Base-by-base conservation (phyloP, 73 alveolate species). In the Uronychia setigera region DNA sequence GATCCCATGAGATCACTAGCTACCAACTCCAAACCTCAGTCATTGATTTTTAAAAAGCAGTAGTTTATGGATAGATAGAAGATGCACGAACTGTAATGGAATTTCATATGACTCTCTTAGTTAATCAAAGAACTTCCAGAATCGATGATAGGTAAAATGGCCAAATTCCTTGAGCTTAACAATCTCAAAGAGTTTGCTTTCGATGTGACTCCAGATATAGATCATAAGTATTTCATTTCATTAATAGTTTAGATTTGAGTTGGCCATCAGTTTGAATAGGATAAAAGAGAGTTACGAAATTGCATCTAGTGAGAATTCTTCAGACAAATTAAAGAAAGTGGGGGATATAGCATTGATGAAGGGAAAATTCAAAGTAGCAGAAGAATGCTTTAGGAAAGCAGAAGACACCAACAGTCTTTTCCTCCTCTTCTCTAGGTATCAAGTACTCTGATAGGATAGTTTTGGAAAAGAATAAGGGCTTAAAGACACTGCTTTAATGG, bases 321-420 rank as follows among this genome's bases (percentile, higher is more conserved):
- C 87, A 13, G 95, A 91, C 34, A 96, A 97, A 91, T 88, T 94
- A 84, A 96, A 96, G 94, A 92, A 92, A 87, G 98, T 97, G n/a
- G 98, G 98, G 60, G 99, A 97, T 87, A 79, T 95, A 58, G 98
- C 99, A 0, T 87, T 97, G 19, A 80, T 93, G 79, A 82, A 90
- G 76, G 99, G 99, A 33, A 94, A 93, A 57, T 88, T 97, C 57
- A 86, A 87, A 58, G 77, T 92, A 28, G 99, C 99, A 34, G 99
- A 95, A 88, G 81, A 85, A 80, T 94, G 98, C 90, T 94, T 93
- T 75, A 77, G 76, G 32, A 80, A 91, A 85, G 93, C 98, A 1
- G 83, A 95, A 74, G 99, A 97, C 92, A 94, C 78, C 86, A 95
- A 95, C 82, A 96, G 98, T 1, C 89, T 95, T 33, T 82, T 96